Conservation (phyloP, 805 yeast genomes). For the Candida easanensis region DNA sequence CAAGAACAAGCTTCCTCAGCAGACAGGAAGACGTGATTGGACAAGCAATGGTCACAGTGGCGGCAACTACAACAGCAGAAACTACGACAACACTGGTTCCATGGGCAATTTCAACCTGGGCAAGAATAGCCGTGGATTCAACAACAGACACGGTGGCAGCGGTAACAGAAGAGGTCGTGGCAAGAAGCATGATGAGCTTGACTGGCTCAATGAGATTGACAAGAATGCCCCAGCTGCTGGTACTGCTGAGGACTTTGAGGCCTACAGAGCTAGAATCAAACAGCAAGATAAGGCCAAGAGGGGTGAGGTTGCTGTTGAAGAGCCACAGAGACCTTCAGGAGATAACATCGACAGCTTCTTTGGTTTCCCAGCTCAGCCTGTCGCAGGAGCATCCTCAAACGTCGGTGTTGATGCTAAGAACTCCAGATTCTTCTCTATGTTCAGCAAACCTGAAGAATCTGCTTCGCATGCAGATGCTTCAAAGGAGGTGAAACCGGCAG, state of each 20-base stretch:
- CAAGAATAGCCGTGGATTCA: slow-evolving; percentile 7
- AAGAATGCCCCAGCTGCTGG: slow-evolving; percentile 20
- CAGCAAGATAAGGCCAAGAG: slow-evolving; percentile 34
- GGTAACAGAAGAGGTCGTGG: slow-evolving; percentile 16
- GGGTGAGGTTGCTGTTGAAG: slow-evolving; percentile 21
- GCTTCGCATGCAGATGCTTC: slow-evolving; percentile 8
- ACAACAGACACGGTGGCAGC: slow-evolving; percentile 10
- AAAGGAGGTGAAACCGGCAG: neutral
- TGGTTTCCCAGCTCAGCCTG: slow-evolving; percentile 12
- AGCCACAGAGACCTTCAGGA: neutral
- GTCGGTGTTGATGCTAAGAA: slow-evolving; percentile 22
- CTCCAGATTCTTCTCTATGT: slow-evolving; percentile 29
- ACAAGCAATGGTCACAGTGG: slow-evolving; percentile 6
- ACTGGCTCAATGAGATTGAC: slow-evolving; percentile 22
- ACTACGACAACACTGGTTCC: slow-evolving; percentile 24
- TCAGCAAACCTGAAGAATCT: slow-evolving; percentile 19
- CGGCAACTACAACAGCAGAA: slow-evolving; percentile 8
- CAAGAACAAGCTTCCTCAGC: slow-evolving; percentile 12
- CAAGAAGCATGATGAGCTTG: slow-evolving; percentile 21
- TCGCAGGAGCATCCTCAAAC: slow-evolving; percentile 8
- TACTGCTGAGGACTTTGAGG: slow-evolving; percentile 37
- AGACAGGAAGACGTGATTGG: slow-evolving; percentile 15
- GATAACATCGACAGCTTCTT: slow-evolving; percentile 27
- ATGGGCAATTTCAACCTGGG: slow-evolving; percentile 30
- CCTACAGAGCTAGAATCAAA: slow-evolving; percentile 37